Conservation (phyloP, 768 basidiomycete species). For the Pisolithus marmoratus region DNA sequence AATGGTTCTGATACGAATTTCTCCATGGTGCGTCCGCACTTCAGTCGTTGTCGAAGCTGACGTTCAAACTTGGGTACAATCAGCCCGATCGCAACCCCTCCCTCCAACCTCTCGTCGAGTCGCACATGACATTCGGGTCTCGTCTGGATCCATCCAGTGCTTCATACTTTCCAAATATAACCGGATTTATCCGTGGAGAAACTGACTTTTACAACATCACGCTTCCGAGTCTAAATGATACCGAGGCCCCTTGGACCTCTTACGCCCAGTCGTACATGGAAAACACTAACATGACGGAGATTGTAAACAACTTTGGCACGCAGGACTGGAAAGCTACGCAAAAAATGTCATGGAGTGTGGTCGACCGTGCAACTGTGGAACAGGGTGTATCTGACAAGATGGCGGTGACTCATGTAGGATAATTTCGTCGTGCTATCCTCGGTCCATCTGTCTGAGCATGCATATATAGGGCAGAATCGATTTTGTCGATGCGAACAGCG, state of each 20-base stretch:
- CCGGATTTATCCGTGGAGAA: conserved; percentile 71
- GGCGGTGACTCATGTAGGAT: conserved; percentile 61
- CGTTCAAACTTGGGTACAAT: conserved; percentile 2
- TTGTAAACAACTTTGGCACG: conserved; percentile 40
- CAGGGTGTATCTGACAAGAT: conserved; percentile 40
- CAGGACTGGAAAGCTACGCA: conserved; percentile 71
- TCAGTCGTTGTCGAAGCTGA: neutral
- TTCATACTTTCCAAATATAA: conserved; percentile 72
- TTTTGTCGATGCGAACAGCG: conserved; percentile 44
- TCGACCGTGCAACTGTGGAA: conserved; percentile 48
- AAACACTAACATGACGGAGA: conserved; percentile 44
- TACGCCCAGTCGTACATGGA: conserved; percentile 46
- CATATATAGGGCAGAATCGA: conserved; percentile 62
- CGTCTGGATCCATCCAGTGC: conserved; percentile 38
- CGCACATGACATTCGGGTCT: conserved; percentile 41
- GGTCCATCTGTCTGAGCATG: conserved; percentile 2
- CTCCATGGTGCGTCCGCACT: conserved; percentile 44
- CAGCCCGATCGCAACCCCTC: conserved; percentile 45
- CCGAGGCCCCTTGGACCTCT: conserved; percentile 41
- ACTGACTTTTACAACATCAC: conserved; percentile 63
- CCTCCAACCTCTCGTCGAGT: conserved; percentile 42
- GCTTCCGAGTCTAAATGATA: conserved; percentile 34
- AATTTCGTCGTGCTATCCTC: conserved; percentile 2
- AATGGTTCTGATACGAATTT: conserved; percentile 64
- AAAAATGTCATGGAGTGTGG: conserved; percentile 59